Percentiles rank a stretch among this genome's conserved stretches.
phyloP scores from a whole-genome alignment of 2,329 filamentous ascomycete species.

The Nannizziopsis barbatae region DNA sequence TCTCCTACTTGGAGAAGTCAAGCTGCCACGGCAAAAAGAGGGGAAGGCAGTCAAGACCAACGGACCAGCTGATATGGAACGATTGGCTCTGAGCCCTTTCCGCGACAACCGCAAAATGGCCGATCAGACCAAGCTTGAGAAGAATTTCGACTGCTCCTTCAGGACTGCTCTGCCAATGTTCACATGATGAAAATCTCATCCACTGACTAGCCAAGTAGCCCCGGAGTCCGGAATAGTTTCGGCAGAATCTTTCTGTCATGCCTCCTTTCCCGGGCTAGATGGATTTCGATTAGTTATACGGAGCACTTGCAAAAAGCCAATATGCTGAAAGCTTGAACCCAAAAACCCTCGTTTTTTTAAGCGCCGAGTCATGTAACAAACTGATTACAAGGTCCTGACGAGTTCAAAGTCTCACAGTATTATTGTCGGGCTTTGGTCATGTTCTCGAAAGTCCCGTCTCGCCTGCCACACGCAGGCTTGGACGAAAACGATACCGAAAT shows the following conservation, averaged over 20 bases:
- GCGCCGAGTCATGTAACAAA: conserved; percentile 7
- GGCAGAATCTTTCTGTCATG: background rate
- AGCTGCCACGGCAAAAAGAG: too few relatives aligned
- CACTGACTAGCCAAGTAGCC: background rate
- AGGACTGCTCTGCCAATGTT: background rate
- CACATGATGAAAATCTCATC: conserved; percentile 6
- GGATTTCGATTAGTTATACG: too few relatives aligned
- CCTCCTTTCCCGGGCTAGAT: too few relatives aligned
- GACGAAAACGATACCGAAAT: too few relatives aligned
- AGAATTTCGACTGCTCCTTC: background rate
- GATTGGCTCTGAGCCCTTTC: background rate
- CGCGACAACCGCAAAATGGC: conserved; percentile 3
- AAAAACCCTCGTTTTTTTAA: background rate
- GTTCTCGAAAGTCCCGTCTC: too few relatives aligned
- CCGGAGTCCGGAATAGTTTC: background rate
- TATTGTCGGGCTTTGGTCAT: conserved; percentile 7
- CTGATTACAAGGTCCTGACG: background rate
- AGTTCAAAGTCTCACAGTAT: conserved; percentile 3
- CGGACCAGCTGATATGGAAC: too few relatives aligned
- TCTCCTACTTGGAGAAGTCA: too few relatives aligned
- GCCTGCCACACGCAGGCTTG: too few relatives aligned
- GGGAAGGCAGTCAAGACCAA: too few relatives aligned
- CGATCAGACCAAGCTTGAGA: conserved; percentile 1
- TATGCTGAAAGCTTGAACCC: background rate
- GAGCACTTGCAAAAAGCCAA: background rate